These are phyloP conservation scores for Crithidia fasciculata DNA, from an alignment of 208 protist genomes.

Conservation along the genomic window DNA sequence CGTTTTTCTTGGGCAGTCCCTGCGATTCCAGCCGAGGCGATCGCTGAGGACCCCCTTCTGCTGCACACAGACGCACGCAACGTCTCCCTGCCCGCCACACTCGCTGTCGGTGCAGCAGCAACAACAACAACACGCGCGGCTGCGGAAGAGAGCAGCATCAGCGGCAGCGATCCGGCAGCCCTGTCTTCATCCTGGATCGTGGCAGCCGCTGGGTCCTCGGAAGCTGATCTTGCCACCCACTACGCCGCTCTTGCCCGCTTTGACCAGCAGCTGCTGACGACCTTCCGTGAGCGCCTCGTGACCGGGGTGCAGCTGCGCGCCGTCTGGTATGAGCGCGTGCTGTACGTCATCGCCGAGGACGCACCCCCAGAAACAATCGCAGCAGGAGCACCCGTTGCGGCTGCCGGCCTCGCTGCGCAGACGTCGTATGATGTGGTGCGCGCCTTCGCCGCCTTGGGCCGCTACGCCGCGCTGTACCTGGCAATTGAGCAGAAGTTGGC, in stretches of 20 bases:
- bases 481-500: conserved; percentile 61
- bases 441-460: conserved; percentile 35
- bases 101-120: no score
- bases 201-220: not conserved
- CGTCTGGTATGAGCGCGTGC: conserved; percentile 38
- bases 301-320: conserved; percentile 43
- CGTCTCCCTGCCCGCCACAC: no score
- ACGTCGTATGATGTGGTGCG: not conserved
- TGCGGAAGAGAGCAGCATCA: no score
- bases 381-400: not conserved
- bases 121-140: no score
- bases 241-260: conserved; percentile 36
- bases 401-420: not conserved
- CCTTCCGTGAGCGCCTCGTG: conserved; percentile 53
- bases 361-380: not conserved
- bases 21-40: not conserved
- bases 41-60: not conserved
- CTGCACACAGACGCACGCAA: not conserved
- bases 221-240: not conserved
- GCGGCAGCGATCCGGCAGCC: not conserved
- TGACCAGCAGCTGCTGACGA: conserved; percentile 51
- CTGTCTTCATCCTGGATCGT: not conserved
- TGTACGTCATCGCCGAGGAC: conserved; percentile 55
- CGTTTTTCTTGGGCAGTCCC: conserved; percentile 6
- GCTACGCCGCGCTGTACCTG: conserved; percentile 49